Conservation (phyloP, 2,329 filamentous ascomycete species). For the Colletotrichum eleusines region DNA sequence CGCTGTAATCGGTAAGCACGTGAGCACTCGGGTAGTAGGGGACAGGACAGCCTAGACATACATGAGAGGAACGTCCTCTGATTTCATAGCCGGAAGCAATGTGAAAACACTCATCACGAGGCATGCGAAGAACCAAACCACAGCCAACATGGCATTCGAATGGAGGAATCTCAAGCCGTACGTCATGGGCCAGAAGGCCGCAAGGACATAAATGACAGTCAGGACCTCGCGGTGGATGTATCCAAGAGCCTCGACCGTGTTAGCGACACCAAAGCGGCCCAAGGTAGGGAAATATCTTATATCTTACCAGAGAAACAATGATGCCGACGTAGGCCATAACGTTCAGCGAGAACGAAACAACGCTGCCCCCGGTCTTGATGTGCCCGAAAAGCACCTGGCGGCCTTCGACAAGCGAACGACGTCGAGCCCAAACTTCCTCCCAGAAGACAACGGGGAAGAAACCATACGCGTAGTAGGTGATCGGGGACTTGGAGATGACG, state of each 20-base stretch:
- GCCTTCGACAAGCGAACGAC: conserved; percentile 76
- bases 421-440: conserved; percentile 90
- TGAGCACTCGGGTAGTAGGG: too few relatives aligned
- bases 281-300: conserved; percentile 48
- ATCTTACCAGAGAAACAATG: conserved; percentile 79
- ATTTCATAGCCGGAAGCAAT: conserved; percentile 86
- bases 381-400: conserved; percentile 76
- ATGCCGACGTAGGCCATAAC: conserved; percentile 76
- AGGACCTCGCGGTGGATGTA: conserved; percentile 93
- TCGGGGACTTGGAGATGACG: conserved; percentile 80
- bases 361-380: conserved; percentile 69
- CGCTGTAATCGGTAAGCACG: conserved; percentile 58
- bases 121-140: conserved; percentile 82
- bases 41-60: conserved; percentile 55
- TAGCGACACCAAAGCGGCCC: conserved; percentile 30
- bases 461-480: conserved; percentile 90
- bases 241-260: conserved; percentile 76
- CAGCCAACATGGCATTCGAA: conserved; percentile 72
- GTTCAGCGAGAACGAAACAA: conserved; percentile 73
- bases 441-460: conserved; percentile 96
- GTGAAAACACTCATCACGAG: conserved; percentile 91
- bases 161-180: conserved; percentile 81
- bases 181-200: conserved; percentile 80
- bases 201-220: conserved; percentile 82
- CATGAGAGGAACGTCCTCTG: conserved; percentile 82